Conservation (phyloP, 805 yeast genomes). For the Wickerhamomyces hampshirensis region DNA sequence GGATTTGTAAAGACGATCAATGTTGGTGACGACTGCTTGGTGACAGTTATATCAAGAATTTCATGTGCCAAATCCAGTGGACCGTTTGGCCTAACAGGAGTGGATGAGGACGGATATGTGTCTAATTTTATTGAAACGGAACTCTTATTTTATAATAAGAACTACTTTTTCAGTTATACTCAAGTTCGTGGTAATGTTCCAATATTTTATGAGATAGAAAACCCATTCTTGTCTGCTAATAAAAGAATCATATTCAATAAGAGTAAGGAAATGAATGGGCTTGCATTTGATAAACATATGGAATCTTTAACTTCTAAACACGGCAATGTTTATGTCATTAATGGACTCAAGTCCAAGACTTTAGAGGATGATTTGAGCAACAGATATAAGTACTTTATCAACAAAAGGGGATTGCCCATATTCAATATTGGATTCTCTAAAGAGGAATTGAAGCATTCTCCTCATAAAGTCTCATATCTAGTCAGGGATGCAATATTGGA, state of each 20-base stretch:
- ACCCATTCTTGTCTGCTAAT: constrained; percentile 54
- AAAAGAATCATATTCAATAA: constrained; percentile 80
- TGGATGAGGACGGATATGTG: constrained; percentile 88
- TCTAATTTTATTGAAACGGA: constrained; percentile 93
- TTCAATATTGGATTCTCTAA: constrained; percentile 34
- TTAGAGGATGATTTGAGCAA: constrained; percentile 66
- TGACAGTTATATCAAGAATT: constrained; percentile 83
- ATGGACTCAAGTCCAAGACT: constrained; percentile 62
- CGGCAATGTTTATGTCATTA: constrained; percentile 81
- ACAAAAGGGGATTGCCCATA: constrained; percentile 27
- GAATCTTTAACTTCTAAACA: constrained; percentile 63
- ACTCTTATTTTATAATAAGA: constrained; percentile 52
- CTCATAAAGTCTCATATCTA: constrained; percentile 41
- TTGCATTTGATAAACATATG: constrained; percentile 81
- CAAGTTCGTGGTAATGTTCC: constrained; percentile 94
- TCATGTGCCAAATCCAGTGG: constrained; percentile 89
- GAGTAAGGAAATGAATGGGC: constrained; percentile 78
- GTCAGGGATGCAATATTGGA: constrained; percentile 64
- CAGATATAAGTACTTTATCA: constrained; percentile 54
- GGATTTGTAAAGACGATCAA: constrained; percentile 81
- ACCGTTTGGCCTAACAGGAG: constrained; percentile 78
- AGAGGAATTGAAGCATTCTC: constrained; percentile 31
- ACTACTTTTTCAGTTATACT: constrained; percentile 61
- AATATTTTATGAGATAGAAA: constrained; percentile 89
- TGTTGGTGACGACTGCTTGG: constrained; percentile 30